Percentiles rank a stretch among this genome's conserved stretches.
Evolutionary conservation across 1,284 basidiomycete genomes (phyloP).

Genomic region (Rhodotorula sp.): DNA sequence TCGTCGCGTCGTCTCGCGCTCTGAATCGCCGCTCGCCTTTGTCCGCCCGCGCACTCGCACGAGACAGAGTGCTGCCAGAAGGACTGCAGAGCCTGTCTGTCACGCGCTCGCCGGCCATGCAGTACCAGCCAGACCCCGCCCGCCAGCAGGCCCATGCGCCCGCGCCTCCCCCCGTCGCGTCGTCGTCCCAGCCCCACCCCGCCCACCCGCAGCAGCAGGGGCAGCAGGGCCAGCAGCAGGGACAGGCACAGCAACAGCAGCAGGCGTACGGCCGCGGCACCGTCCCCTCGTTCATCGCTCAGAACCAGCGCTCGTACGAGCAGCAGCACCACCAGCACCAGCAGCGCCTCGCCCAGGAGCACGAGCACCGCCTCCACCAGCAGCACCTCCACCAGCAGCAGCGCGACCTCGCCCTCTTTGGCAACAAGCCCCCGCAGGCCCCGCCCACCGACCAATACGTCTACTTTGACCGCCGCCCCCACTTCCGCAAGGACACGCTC

Average conservation of each 20-base stretch:
- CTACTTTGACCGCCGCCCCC: constrained; percentile 87
- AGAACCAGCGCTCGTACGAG: constrained; percentile 20
- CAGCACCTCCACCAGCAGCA: constrained; percentile 15
- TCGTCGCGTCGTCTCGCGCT: too few relatives aligned
- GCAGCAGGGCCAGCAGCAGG: neutral
- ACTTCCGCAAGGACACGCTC: constrained; percentile 82
- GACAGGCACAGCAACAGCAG: neutral
- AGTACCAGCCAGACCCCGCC: constrained; percentile 9
- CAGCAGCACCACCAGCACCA: constrained; percentile 32
- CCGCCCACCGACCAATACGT: constrained; percentile 69
- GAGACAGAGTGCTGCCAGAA: too few relatives aligned
- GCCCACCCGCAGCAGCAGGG: constrained; percentile 1
- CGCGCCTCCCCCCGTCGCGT: neutral
- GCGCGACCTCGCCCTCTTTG: constrained; percentile 18
- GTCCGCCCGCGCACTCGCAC: too few relatives aligned
- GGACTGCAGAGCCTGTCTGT: too few relatives aligned
- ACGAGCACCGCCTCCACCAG: constrained; percentile 19
- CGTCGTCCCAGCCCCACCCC: neutral
- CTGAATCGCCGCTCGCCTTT: too few relatives aligned
- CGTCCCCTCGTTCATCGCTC: constrained; percentile 33
- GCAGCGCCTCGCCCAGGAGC: constrained; percentile 7
- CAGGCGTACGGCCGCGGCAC: constrained; percentile 33
- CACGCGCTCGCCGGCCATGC: constrained; percentile 4
- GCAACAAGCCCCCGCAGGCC: constrained; percentile 27
- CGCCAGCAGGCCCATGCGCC: too few relatives aligned